Evolutionary conservation across 495 filamentous ascomycete genomes (phyloP), one percentile per base, ranked within the genome.

Genomic region (Trichoderma asperelloides): DNA sequence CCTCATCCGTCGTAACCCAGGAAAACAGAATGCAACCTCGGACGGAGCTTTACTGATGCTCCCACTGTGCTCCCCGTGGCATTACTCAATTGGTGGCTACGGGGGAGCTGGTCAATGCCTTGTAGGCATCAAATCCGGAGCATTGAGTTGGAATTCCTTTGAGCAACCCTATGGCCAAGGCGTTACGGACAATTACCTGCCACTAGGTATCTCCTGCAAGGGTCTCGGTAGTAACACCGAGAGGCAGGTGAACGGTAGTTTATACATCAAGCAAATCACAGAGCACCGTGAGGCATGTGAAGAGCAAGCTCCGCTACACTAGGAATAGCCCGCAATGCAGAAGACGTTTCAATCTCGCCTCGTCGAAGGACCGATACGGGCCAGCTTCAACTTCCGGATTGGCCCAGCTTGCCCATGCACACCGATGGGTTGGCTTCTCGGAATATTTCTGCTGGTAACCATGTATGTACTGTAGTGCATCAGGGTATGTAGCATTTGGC

Each of bases 281-380:
- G 33, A 37, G 33, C 33, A 37, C 33, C 33, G 33, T 7, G 33
- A 37, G 33, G 33, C 33, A 45, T 45, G 12, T 45, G 41, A 45
- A 45, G 41, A 18, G 12, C 3, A 45, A 18, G 41, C 41, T 37
- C 33, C 41, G 41, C 47, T 23, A 16, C 18, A 47, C 47, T n/a
- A 51, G n/a, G 47, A 9, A 51, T 51, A n/a, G 47, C 47, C 16
- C n/a, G 16, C 47, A 21, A n/a, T 21, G 47, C 47, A 21, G 2
- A 2, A 9, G 7, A n/a, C 16, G 18, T 13, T 30, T 28, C 13
- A 60, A 60, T 60, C 55, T 60, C 55, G 55, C 55, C 55, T 60
- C 55, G 55, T 30, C 55, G 25, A 60, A 60, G 55, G 55, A 60
- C 55, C 55, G 55, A 60, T 60, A 60, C 16, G 55, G 55, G 15